A percentile compares a stretch with the other conserved stretches of the same genome.
Evolutionary conservation across 495 filamentous ascomycete species (phyloP).

Genomic region (Aspergillus incahuasiensis): DNA sequence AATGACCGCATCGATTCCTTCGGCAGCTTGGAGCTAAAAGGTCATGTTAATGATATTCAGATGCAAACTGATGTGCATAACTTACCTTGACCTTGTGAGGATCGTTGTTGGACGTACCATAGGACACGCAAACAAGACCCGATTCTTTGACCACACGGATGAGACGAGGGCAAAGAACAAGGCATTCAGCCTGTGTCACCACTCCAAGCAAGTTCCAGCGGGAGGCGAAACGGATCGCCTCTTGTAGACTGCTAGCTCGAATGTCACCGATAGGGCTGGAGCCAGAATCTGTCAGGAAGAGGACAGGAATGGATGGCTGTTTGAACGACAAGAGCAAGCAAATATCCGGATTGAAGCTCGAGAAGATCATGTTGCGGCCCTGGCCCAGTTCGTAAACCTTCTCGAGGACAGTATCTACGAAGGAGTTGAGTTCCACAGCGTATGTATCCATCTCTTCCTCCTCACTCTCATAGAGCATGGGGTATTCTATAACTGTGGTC

Average conservation of each 20-base stretch:
- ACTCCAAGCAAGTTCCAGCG: conserved; percentile 93
- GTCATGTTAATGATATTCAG: conserved; percentile 8
- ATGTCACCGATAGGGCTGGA: conserved; percentile 75
- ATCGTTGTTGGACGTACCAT: conserved; percentile 85
- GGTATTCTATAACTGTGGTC: conserved; percentile 63
- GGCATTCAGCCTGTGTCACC: conserved; percentile 75
- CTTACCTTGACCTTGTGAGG: conserved; percentile 75
- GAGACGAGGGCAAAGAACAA: conserved; percentile 83
- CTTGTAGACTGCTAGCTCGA: conserved; percentile 86
- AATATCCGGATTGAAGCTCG: conserved; percentile 93
- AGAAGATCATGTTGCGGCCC: conserved; percentile 86
- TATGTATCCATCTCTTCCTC: conserved; percentile 97
- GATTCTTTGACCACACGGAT: conserved; percentile 95
- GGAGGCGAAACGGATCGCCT: conserved; percentile 88
- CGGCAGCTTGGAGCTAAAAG: conserved; percentile 75
- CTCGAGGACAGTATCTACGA: conserved; percentile 85
- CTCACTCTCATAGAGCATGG: conserved; percentile 91
- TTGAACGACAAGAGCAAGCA: conserved; percentile 93
- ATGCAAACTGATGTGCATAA: not conserved
- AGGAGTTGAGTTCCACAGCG: conserved; percentile 93
- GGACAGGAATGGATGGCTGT: conserved; percentile 88
- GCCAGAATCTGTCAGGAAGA: conserved; percentile 91
- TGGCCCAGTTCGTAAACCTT: conserved; percentile 77
- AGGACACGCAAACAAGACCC: conserved; percentile 93
- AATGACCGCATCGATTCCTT: conserved; percentile 96